Evolutionary conservation across 202 grass and related monocot genomes (phyloP).

Genomic region (Saccharum hybrid): DNA sequence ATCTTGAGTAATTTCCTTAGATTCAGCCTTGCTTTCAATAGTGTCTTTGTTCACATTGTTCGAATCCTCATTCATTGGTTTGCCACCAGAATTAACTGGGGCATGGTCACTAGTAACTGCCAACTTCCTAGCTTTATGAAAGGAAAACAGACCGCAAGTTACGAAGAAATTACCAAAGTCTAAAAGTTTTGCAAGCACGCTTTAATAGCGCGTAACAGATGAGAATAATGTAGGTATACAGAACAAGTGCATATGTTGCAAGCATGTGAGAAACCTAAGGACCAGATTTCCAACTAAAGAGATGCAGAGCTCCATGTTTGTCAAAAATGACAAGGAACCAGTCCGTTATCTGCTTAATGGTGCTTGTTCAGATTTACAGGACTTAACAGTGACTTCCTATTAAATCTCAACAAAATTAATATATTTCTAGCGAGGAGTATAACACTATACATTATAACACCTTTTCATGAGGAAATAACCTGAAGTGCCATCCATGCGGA

Average conservation of each 20-base stretch:
- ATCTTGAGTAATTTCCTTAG: slow-evolving; percentile 57
- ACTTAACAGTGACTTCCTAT: slow-evolving; percentile 2
- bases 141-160: slow-evolving; percentile 1
- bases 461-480: slow-evolving; percentile 10
- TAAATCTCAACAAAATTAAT: neutral
- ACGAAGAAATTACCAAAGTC: slow-evolving; percentile 7
- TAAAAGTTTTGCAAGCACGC: slow-evolving; percentile 18
- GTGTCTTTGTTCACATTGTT: slow-evolving; percentile 43
- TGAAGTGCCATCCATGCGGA: slow-evolving; percentile 6
- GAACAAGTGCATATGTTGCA: slow-evolving; percentile 20
- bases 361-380: slow-evolving; percentile 29
- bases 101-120: slow-evolving; percentile 38
- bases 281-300: neutral
- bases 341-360: neutral
- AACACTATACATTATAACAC: neutral
- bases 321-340: slow-evolving; percentile 22
- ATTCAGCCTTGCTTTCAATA: slow-evolving; percentile 42
- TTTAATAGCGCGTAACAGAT: neutral
- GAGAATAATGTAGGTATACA: neutral
- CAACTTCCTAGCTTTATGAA: slow-evolving; percentile 49
- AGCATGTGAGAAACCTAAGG: slow-evolving; percentile 16
- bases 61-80: slow-evolving; percentile 41
- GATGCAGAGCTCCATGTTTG: slow-evolving; percentile 9
- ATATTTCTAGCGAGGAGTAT: neutral
- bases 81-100: slow-evolving; percentile 41